Conservation (phyloP, 345 rosid species). For the Passiflora organensis region DNA sequence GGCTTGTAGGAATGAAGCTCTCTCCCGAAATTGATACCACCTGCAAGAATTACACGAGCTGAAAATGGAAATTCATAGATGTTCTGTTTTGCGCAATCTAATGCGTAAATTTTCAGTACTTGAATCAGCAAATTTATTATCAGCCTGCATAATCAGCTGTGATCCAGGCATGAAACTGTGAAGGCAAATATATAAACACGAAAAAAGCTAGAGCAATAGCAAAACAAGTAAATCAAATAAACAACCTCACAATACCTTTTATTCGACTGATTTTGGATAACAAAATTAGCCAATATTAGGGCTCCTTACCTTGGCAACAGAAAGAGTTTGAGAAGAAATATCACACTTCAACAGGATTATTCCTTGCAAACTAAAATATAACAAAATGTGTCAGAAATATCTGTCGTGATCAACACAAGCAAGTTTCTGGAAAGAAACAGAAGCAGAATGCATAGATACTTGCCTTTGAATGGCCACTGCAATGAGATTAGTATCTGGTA, state of each 20-base stretch:
- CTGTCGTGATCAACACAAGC: neutral
- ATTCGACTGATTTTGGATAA: neutral
- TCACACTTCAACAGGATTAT: conserved; percentile 58
- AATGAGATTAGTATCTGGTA: conserved; percentile 41
- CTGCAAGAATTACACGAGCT: conserved; percentile 32
- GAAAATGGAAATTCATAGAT: neutral
- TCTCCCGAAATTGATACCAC: conserved; percentile 47
- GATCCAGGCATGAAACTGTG: neutral
- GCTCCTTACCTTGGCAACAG: conserved; percentile 52
- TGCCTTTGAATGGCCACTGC: conserved; percentile 81
- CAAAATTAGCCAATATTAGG: neutral
- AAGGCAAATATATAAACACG: too few relatives aligned
- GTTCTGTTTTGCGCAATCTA: neutral
- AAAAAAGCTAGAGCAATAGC: neutral
- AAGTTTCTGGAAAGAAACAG: neutral
- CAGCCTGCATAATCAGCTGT: neutral
- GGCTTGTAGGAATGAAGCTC: conserved; percentile 68
- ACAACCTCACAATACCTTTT: neutral
- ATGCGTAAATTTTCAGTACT: neutral
- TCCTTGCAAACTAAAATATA: conserved; percentile 63
- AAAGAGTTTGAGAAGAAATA: conserved; percentile 45
- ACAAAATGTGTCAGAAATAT: neutral
- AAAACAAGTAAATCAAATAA: neutral
- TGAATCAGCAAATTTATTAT: neutral
- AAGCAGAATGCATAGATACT: conserved; percentile 12